Evolutionary conservation across 129 eudicot genomes (phyloP).

Genomic region (Flaveria sonorensis): DNA sequence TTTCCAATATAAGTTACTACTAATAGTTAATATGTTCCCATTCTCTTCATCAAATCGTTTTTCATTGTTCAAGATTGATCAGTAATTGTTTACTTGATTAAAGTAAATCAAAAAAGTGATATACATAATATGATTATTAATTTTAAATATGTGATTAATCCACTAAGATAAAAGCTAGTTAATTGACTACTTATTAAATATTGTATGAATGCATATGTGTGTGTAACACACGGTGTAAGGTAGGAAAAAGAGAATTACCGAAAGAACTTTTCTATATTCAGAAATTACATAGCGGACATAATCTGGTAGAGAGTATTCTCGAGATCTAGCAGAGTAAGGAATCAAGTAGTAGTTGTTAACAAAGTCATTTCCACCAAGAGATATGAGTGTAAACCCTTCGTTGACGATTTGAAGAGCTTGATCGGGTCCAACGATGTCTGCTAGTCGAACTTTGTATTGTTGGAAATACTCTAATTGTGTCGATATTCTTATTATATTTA

Average conservation of each 20-base stretch:
- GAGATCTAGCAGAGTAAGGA: constrained; percentile 40
- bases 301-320: constrained; percentile 34
- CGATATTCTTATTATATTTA: constrained; percentile 36
- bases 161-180: not conserved
- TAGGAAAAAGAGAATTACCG: constrained; percentile 15
- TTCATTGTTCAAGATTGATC: not conserved
- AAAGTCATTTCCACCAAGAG: constrained; percentile 46
- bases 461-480: constrained; percentile 38
- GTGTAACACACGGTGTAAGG: not conserved
- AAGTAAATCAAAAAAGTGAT: not conserved
- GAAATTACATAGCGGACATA: constrained; percentile 37
- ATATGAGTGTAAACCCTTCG: constrained; percentile 31
- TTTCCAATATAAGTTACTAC: too few relatives aligned
- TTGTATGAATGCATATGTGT: not conserved
- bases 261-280: constrained; percentile 32
- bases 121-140: not conserved
- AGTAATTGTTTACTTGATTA: not conserved
- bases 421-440: constrained; percentile 21
- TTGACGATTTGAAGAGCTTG: constrained; percentile 21
- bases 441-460: constrained; percentile 36
- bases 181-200: not conserved
- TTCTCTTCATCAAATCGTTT: too few relatives aligned
- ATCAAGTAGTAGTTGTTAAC: constrained; percentile 43
- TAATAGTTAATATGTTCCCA: too few relatives aligned
- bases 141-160: not conserved